Evolutionary conservation across 2,329 filamentous ascomycete genomes (phyloP).

Genomic region (Cercospora sesami): DNA sequence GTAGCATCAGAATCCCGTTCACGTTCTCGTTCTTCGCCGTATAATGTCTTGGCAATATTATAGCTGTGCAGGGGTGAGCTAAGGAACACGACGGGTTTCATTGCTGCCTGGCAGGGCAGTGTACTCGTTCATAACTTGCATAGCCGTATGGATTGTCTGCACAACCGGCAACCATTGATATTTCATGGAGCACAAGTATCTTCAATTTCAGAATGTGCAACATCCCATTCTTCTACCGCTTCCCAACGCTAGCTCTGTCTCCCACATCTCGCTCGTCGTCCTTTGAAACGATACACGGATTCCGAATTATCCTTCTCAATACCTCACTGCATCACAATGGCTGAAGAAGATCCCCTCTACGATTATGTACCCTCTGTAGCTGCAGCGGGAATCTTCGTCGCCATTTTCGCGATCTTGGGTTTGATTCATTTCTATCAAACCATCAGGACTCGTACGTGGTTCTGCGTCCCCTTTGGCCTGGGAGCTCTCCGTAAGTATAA

Average conservation of each 20-base stretch:
- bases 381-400: constrained; percentile 29
- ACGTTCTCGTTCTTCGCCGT: not conserved
- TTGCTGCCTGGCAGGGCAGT: not conserved
- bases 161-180: not conserved
- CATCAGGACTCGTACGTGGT: constrained; percentile 48
- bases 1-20: not conserved
- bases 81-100: not conserved
- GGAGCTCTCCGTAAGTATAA: constrained; percentile 53
- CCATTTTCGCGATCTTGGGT: constrained; percentile 33
- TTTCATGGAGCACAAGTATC: not conserved
- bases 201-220: not conserved
- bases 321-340: not conserved
- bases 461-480: constrained; percentile 53
- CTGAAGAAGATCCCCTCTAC: not conserved
- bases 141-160: not conserved
- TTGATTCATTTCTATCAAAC: constrained; percentile 44
- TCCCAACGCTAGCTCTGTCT: not conserved
- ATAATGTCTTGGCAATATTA: not conserved
- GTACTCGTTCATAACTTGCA: not conserved
- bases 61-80: not conserved
- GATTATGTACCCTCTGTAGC: constrained; percentile 27
- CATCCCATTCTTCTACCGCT: not conserved
- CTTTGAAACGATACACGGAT: not conserved
- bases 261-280: not conserved
- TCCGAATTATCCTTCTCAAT: not conserved